These are phyloP conservation scores for Saccharomycopsis olivae DNA, from an alignment of 805 yeast genomes.

Conservation along the genomic window DNA sequence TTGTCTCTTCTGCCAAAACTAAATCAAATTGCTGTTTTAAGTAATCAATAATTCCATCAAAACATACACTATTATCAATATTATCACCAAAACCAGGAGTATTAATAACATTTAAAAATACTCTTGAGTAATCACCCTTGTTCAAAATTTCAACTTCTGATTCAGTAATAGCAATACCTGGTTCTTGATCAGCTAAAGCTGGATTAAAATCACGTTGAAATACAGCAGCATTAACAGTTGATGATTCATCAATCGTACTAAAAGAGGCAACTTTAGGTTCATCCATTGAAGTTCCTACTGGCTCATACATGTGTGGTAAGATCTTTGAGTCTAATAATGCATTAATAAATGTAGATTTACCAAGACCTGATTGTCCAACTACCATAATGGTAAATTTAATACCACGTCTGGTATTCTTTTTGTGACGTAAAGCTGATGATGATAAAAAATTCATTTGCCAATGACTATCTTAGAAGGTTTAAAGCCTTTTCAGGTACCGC, in stretches of 20 bases:
- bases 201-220: constrained; percentile 56
- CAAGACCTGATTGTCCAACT: constrained; percentile 66
- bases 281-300: constrained; percentile 23
- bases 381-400: constrained; percentile 65
- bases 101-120: constrained; percentile 45
- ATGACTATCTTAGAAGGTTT: too few species aligned
- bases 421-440: constrained; percentile 30
- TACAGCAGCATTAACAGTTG: constrained; percentile 47
- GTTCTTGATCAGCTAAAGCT: constrained; percentile 46
- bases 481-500: too few species aligned
- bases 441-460: constrained; percentile 17
- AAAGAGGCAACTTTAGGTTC: constrained; percentile 37
- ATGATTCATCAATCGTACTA: constrained; percentile 24
- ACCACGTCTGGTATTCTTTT: constrained; percentile 63
- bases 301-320: constrained; percentile 47
- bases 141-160: constrained; percentile 51
- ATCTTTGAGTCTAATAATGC: constrained; percentile 53
- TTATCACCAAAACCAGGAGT: constrained; percentile 56
- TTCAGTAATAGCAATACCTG: constrained; percentile 68
- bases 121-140: constrained; percentile 42
- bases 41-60: constrained; percentile 52
- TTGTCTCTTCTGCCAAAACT: constrained; percentile 62
- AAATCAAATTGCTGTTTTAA: constrained; percentile 63
- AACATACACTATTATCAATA: constrained; percentile 51
- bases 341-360: constrained; percentile 68